Conservation (phyloP, 192 early-diverging fungal genomes). For the Irineochytrium annulatum region DNA sequence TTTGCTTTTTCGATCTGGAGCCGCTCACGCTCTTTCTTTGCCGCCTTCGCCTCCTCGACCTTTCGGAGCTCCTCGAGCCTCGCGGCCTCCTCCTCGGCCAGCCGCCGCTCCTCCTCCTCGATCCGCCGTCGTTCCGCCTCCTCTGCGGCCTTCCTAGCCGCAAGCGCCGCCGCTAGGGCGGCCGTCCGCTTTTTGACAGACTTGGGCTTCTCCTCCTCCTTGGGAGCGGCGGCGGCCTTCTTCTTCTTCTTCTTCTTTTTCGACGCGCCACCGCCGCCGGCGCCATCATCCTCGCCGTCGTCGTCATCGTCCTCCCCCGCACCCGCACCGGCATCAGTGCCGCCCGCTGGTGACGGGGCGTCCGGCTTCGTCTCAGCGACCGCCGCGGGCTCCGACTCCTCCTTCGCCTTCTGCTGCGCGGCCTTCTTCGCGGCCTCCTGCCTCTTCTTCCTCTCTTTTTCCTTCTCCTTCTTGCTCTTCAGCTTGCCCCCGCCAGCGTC, state of each 20-base stretch:
- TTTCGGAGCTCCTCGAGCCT: constrained; percentile 68
- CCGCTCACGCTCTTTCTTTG: constrained; percentile 17
- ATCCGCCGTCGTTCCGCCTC: constrained; percentile 58
- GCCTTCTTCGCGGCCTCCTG: constrained; percentile 71
- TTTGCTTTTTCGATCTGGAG: constrained; percentile 80
- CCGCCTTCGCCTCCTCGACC: constrained; percentile 74
- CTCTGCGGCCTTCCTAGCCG: constrained; percentile 68
- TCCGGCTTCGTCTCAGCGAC: constrained; percentile 9
- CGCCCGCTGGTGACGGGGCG: constrained; percentile 15
- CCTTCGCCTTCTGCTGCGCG: constrained; percentile 43
- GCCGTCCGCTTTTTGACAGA: constrained; percentile 44
- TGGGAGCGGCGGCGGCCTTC: constrained; percentile 34
- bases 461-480: constrained; percentile 86
- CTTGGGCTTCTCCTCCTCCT: constrained; percentile 37
- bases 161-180: constrained; percentile 58
- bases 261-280: constrained; percentile 10
- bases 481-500: constrained; percentile 47
- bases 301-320: constrained; percentile 44
- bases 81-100: constrained; percentile 67
- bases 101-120: constrained; percentile 65
- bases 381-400: constrained; percentile 5
- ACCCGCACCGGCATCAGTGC: constrained; percentile 12
- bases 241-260: constrained; percentile 70
- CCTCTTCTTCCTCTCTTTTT: constrained; percentile 73
- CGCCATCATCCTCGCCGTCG: constrained; percentile 39